Evolutionary conservation across 2,329 filamentous ascomycete species (phyloP), one percentile per base, ranked within the genome.

Genomic region (Fusarium agapanthi): DNA sequence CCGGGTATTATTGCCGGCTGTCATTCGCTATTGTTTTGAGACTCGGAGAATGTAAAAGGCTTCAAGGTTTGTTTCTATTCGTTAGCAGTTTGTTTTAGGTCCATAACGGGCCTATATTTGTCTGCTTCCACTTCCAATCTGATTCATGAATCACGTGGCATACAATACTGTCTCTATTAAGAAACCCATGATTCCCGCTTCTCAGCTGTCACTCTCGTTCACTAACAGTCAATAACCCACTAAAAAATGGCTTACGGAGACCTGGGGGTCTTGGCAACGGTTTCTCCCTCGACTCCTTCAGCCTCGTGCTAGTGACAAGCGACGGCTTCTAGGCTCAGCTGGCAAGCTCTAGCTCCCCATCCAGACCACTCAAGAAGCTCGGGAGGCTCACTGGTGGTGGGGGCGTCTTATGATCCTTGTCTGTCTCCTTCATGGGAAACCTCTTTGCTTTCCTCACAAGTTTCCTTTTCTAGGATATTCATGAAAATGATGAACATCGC

Each of bases 231-330:
- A 34, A 61, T 15, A 54, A 32, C 34, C 38, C 50, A 35, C 47
- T 53, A 44, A 56, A 37, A 45, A 57, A 51, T 51, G 58, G 66
- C 58, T 69, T 58, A 41, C 45, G 34, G 45, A 47, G 50, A 69
- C 58, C 66, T 69, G 50, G 30, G 38, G 30, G 38, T 62, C 71
- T 74, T 74, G 71, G 71, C 71, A 74, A 74, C 68, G 71, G 71
- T 63, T 69, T 72, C 45, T 51, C 30, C 54, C 24, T 60, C 28
- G 13, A 41, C 32, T 48, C 37, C 30, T 48, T 69, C 71, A 74
- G 71, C 71, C 71, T 74, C 71, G 71, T 74, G 64, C 71, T 74
- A 72, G 71, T 41, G 50, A 48, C 38, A 61, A 69, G 71, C 26
- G 45, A 58, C 47, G 12, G 26, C 65, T 69, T 66, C 50, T 69